Conservation (phyloP, 2,329 filamentous ascomycete genomes). For the Claviceps humidiphila region DNA sequence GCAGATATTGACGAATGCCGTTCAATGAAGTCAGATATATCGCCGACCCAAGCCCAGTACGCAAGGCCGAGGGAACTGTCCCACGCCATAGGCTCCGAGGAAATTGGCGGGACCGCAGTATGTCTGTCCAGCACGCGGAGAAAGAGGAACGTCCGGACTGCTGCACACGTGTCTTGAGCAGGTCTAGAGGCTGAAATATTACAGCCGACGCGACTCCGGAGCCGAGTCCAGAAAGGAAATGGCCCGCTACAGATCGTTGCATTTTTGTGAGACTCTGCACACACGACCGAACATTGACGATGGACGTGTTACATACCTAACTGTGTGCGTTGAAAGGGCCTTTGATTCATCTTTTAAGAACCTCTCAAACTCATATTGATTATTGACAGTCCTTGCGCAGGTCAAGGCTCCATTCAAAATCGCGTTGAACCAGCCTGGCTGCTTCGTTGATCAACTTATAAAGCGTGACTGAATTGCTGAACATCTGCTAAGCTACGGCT, state of each 20-base stretch:
- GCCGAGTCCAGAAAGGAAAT: slow-evolving; percentile 77
- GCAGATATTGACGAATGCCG: slow-evolving; percentile 56
- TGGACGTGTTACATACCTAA: slow-evolving; percentile 5
- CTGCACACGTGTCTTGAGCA: slow-evolving; percentile 92
- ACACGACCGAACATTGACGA: too few species aligned
- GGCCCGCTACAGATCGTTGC: slow-evolving; percentile 45
- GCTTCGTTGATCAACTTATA: too few species aligned
- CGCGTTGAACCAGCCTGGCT: too few species aligned
- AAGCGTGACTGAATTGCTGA: too few species aligned
- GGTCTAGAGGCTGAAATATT: slow-evolving; percentile 85
- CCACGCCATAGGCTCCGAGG: slow-evolving; percentile 79
- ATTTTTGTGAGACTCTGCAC: not conserved
- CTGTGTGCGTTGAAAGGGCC: slow-evolving; percentile 5
- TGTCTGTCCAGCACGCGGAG: slow-evolving; percentile 15
- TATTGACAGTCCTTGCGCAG: too few species aligned
- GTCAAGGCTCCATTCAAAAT: too few species aligned
- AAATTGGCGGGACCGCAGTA: slow-evolving; percentile 43
- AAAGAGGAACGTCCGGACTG: slow-evolving; percentile 66
- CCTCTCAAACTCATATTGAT: too few species aligned
- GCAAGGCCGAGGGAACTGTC: slow-evolving; percentile 80
- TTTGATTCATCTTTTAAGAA: slow-evolving; percentile 6
- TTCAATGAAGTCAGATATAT: slow-evolving; percentile 91
- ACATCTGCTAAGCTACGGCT: too few species aligned
- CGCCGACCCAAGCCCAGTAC: slow-evolving; percentile 84
- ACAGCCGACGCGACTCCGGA: slow-evolving; percentile 82